Evolutionary conservation across 345 rosid species (phyloP).

Genomic region (Brassica cretica): DNA sequence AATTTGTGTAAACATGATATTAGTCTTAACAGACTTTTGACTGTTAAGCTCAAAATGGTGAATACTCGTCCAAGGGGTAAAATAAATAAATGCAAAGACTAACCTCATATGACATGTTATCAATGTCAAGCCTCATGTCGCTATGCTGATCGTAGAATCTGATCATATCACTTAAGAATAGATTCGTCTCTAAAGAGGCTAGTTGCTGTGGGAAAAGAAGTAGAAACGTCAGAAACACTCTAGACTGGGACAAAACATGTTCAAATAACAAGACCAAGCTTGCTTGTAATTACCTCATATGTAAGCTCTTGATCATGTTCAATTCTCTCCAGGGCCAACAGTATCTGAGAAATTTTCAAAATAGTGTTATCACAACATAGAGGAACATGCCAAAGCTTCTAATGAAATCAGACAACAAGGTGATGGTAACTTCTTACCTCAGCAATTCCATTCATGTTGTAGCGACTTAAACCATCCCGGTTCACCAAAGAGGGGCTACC

Average conservation of each 20-base stretch:
- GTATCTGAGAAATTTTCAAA: conserved; percentile 49
- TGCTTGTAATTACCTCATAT: conserved; percentile 56
- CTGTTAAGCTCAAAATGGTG: neutral
- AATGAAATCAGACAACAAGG: conserved; percentile 27
- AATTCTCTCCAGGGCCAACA: conserved; percentile 83
- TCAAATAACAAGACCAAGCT: conserved; percentile 13
- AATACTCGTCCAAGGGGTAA: neutral
- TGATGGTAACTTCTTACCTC: conserved; percentile 53
- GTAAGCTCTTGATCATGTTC: conserved; percentile 75
- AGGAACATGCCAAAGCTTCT: conserved; percentile 21
- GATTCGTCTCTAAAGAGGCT: conserved; percentile 72
- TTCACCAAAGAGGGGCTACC: conserved; percentile 55
- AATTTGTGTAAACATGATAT: conserved; percentile 4
- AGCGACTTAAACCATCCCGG: conserved; percentile 55
- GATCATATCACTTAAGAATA: conserved; percentile 60
- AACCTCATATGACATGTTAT: conserved; percentile 97
- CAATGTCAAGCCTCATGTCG: conserved; percentile 96
- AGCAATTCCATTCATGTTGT: conserved; percentile 76
- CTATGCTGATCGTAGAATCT: conserved; percentile 82
- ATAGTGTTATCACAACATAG: conserved; percentile 5
- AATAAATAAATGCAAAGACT: conserved; percentile 9
- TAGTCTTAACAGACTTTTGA: neutral
- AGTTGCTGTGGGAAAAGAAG: conserved; percentile 60
- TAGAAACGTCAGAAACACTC: conserved; percentile 7
- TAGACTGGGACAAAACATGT: conserved; percentile 26